A percentile compares a stretch with the other conserved stretches of the same genome.
phyloP scores from a whole-genome alignment of 192 early-diverging fungal genomes.

The Backusella circina region DNA sequence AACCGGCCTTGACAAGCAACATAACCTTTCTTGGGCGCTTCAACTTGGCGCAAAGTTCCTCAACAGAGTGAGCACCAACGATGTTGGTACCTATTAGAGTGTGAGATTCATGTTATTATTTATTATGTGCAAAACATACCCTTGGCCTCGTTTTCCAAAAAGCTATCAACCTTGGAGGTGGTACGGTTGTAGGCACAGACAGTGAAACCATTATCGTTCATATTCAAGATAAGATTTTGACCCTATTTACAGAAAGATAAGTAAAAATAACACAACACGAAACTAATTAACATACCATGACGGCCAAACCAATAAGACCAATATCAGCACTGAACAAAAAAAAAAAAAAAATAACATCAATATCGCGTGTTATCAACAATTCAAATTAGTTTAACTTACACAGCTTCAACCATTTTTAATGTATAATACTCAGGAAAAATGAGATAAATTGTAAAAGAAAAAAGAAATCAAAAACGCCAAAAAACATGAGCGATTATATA shows the following conservation, averaged over 20 bases:
- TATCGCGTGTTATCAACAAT: background rate
- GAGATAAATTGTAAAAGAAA: conserved; percentile 10
- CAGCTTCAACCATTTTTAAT: conserved; percentile 26
- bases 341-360: background rate
- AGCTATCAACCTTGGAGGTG: conserved; percentile 89
- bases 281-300: conserved; percentile 79
- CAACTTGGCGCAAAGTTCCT: conserved; percentile 92
- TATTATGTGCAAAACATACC: conserved; percentile 51
- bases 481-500: conserved; percentile 2
- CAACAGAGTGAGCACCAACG: conserved; percentile 89
- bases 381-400: conserved; percentile 3
- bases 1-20: conserved; percentile 97
- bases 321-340: conserved; percentile 78
- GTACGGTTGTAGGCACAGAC: conserved; percentile 98
- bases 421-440: background rate
- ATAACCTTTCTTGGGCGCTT: conserved; percentile 97
- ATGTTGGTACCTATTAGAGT: conserved; percentile 74
- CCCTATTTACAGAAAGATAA: conserved; percentile 55
- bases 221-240: conserved; percentile 98
- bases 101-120: background rate
- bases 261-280: background rate
- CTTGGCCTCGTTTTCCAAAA: conserved; percentile 96
- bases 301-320: conserved; percentile 98
- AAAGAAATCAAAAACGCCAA: conserved; percentile 7
- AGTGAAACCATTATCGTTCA: conserved; percentile 95